Evolutionary conservation across 352 stramenopile genomes (phyloP).

Genomic region (Globisporangium spinosum): DNA sequence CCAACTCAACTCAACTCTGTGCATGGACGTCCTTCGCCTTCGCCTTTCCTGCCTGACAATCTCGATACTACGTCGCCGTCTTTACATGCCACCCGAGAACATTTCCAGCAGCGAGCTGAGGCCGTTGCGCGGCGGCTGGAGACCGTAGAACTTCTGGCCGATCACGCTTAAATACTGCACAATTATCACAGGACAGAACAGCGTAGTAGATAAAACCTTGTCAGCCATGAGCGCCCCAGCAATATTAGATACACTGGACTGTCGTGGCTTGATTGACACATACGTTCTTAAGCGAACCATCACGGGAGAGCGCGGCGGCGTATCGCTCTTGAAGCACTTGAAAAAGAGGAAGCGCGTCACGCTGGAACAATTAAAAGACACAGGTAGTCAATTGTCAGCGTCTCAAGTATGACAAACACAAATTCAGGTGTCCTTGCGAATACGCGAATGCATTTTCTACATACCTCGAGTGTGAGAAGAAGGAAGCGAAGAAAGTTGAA

Average conservation of each 20-base stretch:
- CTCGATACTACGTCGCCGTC: neutral
- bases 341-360: conserved; percentile 81
- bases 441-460: neutral
- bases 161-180: conserved; percentile 80
- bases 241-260: no score
- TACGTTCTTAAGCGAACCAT: conserved; percentile 77
- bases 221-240: neutral
- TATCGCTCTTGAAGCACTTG: conserved; percentile 87
- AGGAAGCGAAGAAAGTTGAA: conserved; percentile 85
- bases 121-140: conserved; percentile 72
- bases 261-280: conserved; percentile 16
- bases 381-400: neutral
- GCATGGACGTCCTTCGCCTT: neutral
- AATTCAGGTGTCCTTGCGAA: neutral
- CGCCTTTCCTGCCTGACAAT: neutral
- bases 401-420: neutral
- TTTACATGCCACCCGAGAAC: conserved; percentile 78
- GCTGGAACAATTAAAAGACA: conserved; percentile 26
- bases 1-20: neutral
- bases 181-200: conserved; percentile 15
- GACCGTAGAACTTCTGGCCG: conserved; percentile 82
- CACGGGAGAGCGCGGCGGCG: conserved; percentile 61
- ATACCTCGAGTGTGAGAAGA: conserved; percentile 80
- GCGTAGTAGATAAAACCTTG: neutral
- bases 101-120: conserved; percentile 83